Evolutionary conservation across 176 grass and related monocot species (phyloP), one percentile per base, ranked within the genome.

Genomic region (Chrysopogon serrulatus): DNA sequence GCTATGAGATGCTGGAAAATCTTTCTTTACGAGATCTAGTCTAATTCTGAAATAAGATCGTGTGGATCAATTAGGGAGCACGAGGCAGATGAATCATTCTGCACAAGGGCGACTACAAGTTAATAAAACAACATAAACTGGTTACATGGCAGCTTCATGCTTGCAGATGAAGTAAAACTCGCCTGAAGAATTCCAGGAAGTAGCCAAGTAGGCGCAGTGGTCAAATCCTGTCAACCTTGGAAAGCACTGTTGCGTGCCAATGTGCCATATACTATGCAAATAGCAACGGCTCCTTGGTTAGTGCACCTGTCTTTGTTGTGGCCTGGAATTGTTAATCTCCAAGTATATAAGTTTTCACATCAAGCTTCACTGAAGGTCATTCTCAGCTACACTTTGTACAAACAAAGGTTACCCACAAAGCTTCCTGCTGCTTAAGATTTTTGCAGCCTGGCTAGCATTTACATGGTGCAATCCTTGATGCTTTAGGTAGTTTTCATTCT

Each of bases 401-500:
- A 59, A 23, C 53, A 34, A 34, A 68, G 30, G 23, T 68, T 72
- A 91, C 45, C 51, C 65, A 77, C 60, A 57, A 41, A 76, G 80
- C 65, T 49, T 87, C 75, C 71, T 81, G 81, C 91, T 92, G 68
- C 84, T 75, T 87, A 93, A 65, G 47, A 98, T 90, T 30, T 83
- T 95, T 74, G 82, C 68, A 32, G 93, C 87, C 77, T 98, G 91
- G 60, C 76, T 67, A 71, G 15, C 41, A 79, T 85, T 90, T 73
- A 98, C 83, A 89, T 98, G 89, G 37, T 87, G 82, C 61, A 98
- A 41, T 69, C 89, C 85, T 65, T 84, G 88, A 15, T 68, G 80
- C 54, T 68, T 56, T 51, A 95, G 67, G 40, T 70, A 89, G 24
- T 56, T 79, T 65, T 27, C 64, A 16, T 68, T 83, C 56, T 36